Evolutionary conservation across 1,284 basidiomycete species (phyloP).

Genomic region (Boletus smithii): DNA sequence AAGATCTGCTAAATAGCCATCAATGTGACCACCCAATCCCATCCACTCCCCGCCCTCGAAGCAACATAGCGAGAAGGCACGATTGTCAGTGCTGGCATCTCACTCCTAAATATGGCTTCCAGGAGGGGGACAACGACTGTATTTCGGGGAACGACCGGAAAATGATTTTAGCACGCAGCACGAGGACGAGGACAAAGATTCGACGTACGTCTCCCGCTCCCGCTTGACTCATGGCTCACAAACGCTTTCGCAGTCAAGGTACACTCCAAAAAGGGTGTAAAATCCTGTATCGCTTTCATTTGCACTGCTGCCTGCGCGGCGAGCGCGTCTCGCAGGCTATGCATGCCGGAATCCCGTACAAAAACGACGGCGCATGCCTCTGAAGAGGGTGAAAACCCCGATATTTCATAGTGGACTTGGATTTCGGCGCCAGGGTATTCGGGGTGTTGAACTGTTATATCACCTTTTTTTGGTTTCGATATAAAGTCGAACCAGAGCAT

Average conservation of each 20-base stretch:
- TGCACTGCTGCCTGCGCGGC: conserved; percentile 17
- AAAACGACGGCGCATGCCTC: conserved; percentile 45
- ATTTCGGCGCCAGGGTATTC: conserved; percentile 18
- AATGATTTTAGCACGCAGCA: conserved; percentile 1
- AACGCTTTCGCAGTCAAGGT: conserved; percentile 29
- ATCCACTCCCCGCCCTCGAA: conserved; percentile 38
- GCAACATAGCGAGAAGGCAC: conserved; percentile 55
- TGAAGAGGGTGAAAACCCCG: conserved; percentile 38
- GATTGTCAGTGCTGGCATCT: conserved; percentile 45
- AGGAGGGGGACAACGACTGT: conserved; percentile 21
- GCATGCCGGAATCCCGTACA: conserved; percentile 32
- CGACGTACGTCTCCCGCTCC: conserved; percentile 18
- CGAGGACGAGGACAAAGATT: neutral
- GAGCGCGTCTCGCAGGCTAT: conserved; percentile 4
- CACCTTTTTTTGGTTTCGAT: conserved; percentile 13
- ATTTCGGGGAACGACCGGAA: neutral
- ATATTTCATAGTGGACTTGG: conserved; percentile 46
- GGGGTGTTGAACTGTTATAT: conserved; percentile 7
- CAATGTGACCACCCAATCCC: conserved; percentile 57
- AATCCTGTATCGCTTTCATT: conserved; percentile 24
- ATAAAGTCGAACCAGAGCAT: neutral
- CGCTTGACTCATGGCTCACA: too few relatives aligned
- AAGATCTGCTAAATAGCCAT: conserved; percentile 22
- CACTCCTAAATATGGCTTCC: conserved; percentile 16
- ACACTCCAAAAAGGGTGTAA: conserved; percentile 21